These are phyloP conservation scores for Calonectria leucothoes DNA, from an alignment of 2,329 filamentous ascomycete genomes.

Conservation along the genomic window DNA sequence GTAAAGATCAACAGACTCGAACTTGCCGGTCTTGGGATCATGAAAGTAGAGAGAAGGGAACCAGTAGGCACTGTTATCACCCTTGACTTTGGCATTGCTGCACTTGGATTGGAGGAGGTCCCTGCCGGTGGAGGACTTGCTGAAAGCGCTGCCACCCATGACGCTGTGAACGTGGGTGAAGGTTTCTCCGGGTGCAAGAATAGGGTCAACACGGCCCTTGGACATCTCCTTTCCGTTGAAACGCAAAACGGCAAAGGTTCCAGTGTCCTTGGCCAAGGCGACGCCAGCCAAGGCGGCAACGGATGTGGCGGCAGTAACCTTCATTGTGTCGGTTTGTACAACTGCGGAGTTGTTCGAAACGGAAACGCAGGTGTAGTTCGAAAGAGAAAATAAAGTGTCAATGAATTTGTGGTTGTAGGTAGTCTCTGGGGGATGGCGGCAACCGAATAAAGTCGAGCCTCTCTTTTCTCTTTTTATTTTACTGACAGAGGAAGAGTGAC, in stretches of 20 bases:
- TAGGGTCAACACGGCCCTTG: constrained; percentile 74
- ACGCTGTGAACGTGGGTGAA: constrained; percentile 77
- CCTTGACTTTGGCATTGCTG: constrained; percentile 75
- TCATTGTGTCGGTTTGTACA: constrained; percentile 46
- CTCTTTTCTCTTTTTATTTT: constrained; percentile 18
- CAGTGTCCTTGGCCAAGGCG: constrained; percentile 54
- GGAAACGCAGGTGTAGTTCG: background rate
- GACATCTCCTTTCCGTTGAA: constrained; percentile 75
- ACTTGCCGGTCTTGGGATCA: constrained; percentile 70
- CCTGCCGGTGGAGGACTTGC: constrained; percentile 69
- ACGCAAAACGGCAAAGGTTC: constrained; percentile 76
- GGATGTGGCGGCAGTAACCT: constrained; percentile 44
- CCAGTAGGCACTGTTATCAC: constrained; percentile 83
- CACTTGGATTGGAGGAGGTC: constrained; percentile 72
- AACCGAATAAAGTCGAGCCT: constrained; percentile 32
- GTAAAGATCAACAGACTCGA: constrained; percentile 75
- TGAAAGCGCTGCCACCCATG: constrained; percentile 77
- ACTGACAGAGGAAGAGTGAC: constrained; percentile 24
- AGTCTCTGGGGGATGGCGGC: constrained; percentile 39
- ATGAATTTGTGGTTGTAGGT: constrained; percentile 19
- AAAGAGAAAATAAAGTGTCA: background rate
- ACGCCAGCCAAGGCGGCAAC: constrained; percentile 54
- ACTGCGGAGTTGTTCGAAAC: background rate
- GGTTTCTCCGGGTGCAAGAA: constrained; percentile 70
- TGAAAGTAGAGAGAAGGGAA: constrained; percentile 77